Percentiles rank a stretch among this genome's conserved stretches.
Evolutionary conservation across 495 filamentous ascomycete genomes (phyloP).

Genomic region (Hypoxylon intermedium): DNA sequence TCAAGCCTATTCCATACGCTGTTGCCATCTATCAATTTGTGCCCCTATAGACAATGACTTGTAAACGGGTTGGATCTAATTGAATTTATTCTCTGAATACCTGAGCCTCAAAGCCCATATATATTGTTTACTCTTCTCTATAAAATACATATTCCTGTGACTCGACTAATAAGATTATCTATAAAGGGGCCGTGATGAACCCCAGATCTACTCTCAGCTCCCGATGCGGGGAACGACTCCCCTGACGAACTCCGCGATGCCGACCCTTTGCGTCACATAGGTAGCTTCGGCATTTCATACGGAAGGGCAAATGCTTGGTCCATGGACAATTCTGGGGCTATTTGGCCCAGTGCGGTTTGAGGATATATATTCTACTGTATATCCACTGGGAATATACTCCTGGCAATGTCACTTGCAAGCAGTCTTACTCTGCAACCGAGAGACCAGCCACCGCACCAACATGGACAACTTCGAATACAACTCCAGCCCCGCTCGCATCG

Average conservation of each 20-base stretch:
- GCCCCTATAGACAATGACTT: too few species aligned
- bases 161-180: too few species aligned
- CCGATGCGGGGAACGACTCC: constrained; percentile 30
- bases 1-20: too few species aligned
- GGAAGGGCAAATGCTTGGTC: background rate
- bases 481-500: constrained; percentile 63
- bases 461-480: constrained; percentile 72
- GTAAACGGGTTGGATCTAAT: too few species aligned
- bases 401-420: too few species aligned
- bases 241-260: constrained; percentile 17
- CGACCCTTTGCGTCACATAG: constrained; percentile 20
- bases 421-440: too few species aligned
- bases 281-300: constrained; percentile 35
- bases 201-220: constrained; percentile 4
- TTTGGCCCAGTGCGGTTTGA: constrained; percentile 16
- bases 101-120: too few species aligned
- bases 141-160: background rate
- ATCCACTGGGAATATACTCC: too few species aligned
- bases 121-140: too few species aligned
- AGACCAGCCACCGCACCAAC: constrained; percentile 16
- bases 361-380: too few species aligned
- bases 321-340: constrained; percentile 5
- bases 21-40: too few species aligned
- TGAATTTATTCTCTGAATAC: too few species aligned
- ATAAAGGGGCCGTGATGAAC: background rate